A percentile compares a stretch with the other conserved stretches of the same genome.
Evolutionary conservation across 352 stramenopile species (phyloP).

Genomic region (Pythium rishiriense): DNA sequence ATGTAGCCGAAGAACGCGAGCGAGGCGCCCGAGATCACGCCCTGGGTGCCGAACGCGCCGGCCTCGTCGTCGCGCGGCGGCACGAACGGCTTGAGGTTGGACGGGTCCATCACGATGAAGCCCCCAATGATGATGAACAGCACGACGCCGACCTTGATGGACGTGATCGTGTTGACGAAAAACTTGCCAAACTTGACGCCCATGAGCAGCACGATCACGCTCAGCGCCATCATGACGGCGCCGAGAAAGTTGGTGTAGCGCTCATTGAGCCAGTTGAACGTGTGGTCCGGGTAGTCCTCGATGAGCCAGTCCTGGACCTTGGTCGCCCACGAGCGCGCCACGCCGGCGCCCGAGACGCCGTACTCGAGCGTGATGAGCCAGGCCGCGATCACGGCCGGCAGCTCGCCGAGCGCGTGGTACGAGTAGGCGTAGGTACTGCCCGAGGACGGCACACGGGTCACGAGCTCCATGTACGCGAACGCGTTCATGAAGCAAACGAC

Average conservation of each 20-base stretch:
- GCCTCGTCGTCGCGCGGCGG: slow-evolving; percentile 35
- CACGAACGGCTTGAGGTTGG: slow-evolving; percentile 87
- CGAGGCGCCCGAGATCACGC: slow-evolving; percentile 79
- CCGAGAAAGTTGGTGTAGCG: slow-evolving; percentile 60
- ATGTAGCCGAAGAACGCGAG: slow-evolving; percentile 94
- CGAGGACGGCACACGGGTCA: slow-evolving; percentile 82
- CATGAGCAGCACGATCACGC: slow-evolving; percentile 71
- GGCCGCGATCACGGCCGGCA: slow-evolving; percentile 88
- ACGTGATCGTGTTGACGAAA: slow-evolving; percentile 89
- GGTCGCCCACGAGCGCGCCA: slow-evolving; percentile 91
- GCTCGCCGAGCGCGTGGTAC: slow-evolving; percentile 92
- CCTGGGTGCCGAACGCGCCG: slow-evolving; percentile 40
- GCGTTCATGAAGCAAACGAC: slow-evolving; percentile 80
- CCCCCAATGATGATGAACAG: slow-evolving; percentile 91
- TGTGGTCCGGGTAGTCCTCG: slow-evolving; percentile 38
- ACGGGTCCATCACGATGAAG: slow-evolving; percentile 74
- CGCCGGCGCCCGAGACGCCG: slow-evolving; percentile 84
- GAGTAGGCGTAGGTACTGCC: slow-evolving; percentile 92
- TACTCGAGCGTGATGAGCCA: slow-evolving; percentile 93
- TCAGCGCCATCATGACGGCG: slow-evolving; percentile 70
- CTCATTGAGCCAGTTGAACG: slow-evolving; percentile 61
- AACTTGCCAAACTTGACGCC: slow-evolving; percentile 88
- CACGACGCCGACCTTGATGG: slow-evolving; percentile 83
- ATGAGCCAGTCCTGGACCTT: slow-evolving; percentile 83
- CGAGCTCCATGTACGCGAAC: slow-evolving; percentile 91